These are phyloP conservation scores for Suhomyces sp. DNA, from an alignment of 805 yeast genomes.

Conservation along the genomic window DNA sequence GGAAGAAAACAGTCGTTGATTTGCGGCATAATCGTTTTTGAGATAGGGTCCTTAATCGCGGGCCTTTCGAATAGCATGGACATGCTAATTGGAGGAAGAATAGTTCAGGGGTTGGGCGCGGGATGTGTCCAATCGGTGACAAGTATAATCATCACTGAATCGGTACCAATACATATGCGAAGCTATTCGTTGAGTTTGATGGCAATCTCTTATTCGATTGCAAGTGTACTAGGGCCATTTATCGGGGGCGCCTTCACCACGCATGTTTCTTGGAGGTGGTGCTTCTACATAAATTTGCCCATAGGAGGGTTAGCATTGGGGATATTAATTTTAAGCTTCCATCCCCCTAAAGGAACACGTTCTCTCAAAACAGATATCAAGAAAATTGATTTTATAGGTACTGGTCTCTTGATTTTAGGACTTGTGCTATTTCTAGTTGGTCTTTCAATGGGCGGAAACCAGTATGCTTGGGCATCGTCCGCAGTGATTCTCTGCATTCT, in stretches of 20 bases:
- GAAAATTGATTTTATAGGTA: slow-evolving; percentile 20
- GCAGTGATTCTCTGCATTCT: slow-evolving; percentile 15
- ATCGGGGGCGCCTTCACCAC: slow-evolving; percentile 24
- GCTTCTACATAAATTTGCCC: slow-evolving; percentile 23
- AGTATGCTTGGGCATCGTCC: slow-evolving; percentile 19
- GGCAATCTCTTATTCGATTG: slow-evolving; percentile 17
- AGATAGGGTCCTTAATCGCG: slow-evolving; percentile 57
- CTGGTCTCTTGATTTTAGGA: slow-evolving; percentile 14
- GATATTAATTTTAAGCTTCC: slow-evolving; percentile 15
- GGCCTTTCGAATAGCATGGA: slow-evolving; percentile 55
- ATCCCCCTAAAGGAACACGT: slow-evolving; percentile 20
- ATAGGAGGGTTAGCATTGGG: slow-evolving; percentile 19
- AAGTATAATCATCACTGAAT: slow-evolving; percentile 54
- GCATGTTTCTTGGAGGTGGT: slow-evolving; percentile 24
- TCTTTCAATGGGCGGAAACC: slow-evolving; percentile 19
- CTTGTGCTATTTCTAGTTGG: slow-evolving; percentile 18
- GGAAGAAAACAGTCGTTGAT: slow-evolving; percentile 54
- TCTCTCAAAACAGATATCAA: slow-evolving; percentile 12
- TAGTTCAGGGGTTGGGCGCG: slow-evolving; percentile 68
- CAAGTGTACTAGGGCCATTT: slow-evolving; percentile 23
- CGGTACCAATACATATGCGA: slow-evolving; percentile 39
- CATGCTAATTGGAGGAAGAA: slow-evolving; percentile 67
- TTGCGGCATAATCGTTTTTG: slow-evolving; percentile 50
- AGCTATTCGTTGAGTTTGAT: slow-evolving; percentile 16
- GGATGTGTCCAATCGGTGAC: slow-evolving; percentile 60